Base-by-base conservation (phyloP, 2,329 filamentous ascomycete species). In the Fusarium heterosporum region DNA sequence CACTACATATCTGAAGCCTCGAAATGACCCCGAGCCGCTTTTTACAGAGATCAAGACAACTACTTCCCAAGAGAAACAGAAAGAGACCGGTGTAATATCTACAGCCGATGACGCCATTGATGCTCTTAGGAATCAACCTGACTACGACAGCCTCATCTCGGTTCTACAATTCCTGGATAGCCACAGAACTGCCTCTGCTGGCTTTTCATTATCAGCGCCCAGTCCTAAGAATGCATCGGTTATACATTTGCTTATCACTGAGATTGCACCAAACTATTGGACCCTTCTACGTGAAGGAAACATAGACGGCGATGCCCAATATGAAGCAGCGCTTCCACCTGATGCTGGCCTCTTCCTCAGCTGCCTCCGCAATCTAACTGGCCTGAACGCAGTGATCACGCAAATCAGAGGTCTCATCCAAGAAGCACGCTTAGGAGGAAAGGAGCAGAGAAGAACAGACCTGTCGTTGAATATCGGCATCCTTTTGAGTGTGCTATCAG, bases 181-280 rank as follows among this genome's bases (percentile, higher is more conserved):
- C 17, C 46, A 67, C 34, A 43, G 64, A n/a, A 49, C 59, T 41
- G 46, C 42, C 2, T 38, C 70, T 4, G 61, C 64, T 16, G 41
- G 55, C 8, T 76, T 78, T 51, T 64, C 59, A 16, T 57, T 78
- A 11, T 72, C 72, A 11, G 52, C 59, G 4, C 89, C 93, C 5
- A 85, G 85, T 30, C 89, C 94, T 2, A 80, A 87, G 62, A 87
- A 89, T 56, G 89, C 93, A 19, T 91, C 93, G 70, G 87, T 97
- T 30, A 82, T 95, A 51, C 89, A 93, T 73, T 80, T 87, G 4
- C 80, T 99, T 34, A 88, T 96, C 59, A 89, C 86, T 16, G 87
- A 89, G 30, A 93, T 91, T 26, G 81, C 93, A 9, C 91, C 92
- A 2, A 92, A 94, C 74, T 97, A 95, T 78, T 98, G 96, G 95